Evolutionary conservation across 352 stramenopile genomes (phyloP).

Genomic region (Phytophthora constricta): DNA sequence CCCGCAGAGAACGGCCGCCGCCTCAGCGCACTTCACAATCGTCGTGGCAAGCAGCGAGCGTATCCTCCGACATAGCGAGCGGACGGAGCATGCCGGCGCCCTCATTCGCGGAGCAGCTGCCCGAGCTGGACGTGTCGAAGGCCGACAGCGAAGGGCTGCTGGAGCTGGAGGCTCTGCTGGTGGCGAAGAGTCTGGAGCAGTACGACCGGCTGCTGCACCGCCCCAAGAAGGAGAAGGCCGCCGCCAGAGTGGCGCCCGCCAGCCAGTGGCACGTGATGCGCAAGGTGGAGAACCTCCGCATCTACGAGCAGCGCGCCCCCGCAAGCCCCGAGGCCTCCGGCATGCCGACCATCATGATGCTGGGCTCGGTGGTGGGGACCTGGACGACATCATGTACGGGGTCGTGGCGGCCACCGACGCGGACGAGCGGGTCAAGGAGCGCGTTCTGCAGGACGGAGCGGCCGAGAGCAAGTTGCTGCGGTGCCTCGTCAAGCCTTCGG

Average conservation of each 20-base stretch:
- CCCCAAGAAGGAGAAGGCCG: conserved; percentile 12
- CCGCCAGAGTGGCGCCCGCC: conserved; percentile 1
- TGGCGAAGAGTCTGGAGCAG: conserved; percentile 31
- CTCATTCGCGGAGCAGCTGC: conserved; percentile 20
- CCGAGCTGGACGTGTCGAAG: conserved; percentile 25
- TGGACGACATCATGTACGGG: conserved; percentile 59
- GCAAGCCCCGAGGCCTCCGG: conserved; percentile 1
- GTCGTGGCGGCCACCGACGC: conserved; percentile 37
- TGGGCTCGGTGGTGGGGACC: conserved; percentile 31
- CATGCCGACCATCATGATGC: conserved; percentile 33
- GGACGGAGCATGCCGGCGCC: conserved; percentile 15
- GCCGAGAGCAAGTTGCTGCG: conserved; percentile 35
- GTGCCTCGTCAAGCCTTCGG: conserved; percentile 14
- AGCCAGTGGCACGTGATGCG: conserved; percentile 38
- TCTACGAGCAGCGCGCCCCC: conserved; percentile 31
- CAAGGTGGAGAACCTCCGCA: conserved; percentile 30
- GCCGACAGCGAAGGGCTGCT: conserved; percentile 22
- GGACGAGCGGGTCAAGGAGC: conserved; percentile 37
- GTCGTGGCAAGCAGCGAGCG: background rate
- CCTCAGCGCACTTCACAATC: conserved; percentile 16
- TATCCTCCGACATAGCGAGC: too few relatives aligned
- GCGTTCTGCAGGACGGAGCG: conserved; percentile 42
- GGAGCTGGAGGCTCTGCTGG: conserved; percentile 25
- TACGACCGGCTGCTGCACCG: conserved; percentile 22
- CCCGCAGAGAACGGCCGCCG: too few relatives aligned